Conservation (phyloP, 1,284 basidiomycete genomes). For the Amylostereum chailletii region DNA sequence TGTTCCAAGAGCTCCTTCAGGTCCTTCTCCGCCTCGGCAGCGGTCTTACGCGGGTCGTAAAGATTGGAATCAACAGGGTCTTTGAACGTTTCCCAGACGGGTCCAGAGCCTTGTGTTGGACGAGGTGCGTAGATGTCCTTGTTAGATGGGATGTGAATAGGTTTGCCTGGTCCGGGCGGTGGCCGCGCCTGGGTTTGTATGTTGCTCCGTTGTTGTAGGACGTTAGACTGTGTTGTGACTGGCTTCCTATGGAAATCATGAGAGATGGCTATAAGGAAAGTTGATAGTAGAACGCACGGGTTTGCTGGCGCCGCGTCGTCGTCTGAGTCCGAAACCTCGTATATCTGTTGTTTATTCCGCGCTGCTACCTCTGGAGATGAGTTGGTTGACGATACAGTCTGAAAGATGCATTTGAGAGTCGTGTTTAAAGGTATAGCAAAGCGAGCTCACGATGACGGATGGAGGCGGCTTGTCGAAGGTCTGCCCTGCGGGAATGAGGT, state of each 20-base stretch:
- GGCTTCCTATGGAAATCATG: too few relatives aligned
- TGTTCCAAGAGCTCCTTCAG: conserved; percentile 26
- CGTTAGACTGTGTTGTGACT: too few relatives aligned
- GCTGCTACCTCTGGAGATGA: neutral
- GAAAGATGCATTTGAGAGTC: neutral
- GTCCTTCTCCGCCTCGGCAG: conserved; percentile 50
- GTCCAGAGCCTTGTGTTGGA: conserved; percentile 2
- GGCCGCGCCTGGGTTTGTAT: neutral
- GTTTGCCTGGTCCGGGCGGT: conserved; percentile 7
- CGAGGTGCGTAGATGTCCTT: conserved; percentile 4
- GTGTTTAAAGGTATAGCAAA: neutral
- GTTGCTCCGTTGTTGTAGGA: neutral
- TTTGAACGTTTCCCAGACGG: conserved; percentile 22
- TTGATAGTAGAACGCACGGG: neutral
- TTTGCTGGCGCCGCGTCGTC: conserved; percentile 11
- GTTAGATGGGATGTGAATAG: conserved; percentile 15
- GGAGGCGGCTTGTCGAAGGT: neutral
- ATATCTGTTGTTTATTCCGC: neutral
- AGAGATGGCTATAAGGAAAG: neutral
- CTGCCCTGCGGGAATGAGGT: neutral
- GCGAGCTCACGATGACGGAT: neutral
- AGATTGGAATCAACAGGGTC: conserved; percentile 22
- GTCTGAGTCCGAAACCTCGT: conserved; percentile 10
- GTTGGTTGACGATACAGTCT: neutral
- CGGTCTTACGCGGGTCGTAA: conserved; percentile 28